These are phyloP conservation scores for Backusella tuberculispora DNA, from an alignment of 192 early-diverging fungal species.

Conservation along the genomic window DNA sequence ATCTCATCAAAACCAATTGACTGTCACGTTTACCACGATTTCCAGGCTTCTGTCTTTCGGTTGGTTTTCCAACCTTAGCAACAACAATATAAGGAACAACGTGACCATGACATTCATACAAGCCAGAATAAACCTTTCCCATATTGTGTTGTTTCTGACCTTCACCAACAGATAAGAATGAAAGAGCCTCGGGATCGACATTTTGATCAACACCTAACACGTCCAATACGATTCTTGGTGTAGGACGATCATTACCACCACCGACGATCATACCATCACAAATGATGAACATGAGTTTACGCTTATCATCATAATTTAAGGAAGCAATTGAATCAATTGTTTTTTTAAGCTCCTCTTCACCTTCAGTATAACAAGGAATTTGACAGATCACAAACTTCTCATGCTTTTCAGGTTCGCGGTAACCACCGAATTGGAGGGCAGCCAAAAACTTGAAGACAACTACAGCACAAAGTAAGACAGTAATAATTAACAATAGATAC, in stretches of 20 bases:
- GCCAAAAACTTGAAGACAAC: conserved; percentile 82
- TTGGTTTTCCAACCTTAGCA: conserved; percentile 87
- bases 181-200: conserved; percentile 73
- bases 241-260: conserved; percentile 92
- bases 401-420: conserved; percentile 78
- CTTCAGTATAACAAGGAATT: conserved; percentile 96
- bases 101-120: conserved; percentile 89
- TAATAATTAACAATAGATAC: conserved; percentile 82
- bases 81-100: conserved; percentile 93
- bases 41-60: conserved; percentile 81
- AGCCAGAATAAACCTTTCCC: conserved; percentile 94
- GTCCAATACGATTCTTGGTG: conserved; percentile 91
- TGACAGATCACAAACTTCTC: conserved; percentile 96
- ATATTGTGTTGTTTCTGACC: conserved; percentile 92
- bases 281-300: conserved; percentile 87
- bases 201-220: conserved; percentile 84
- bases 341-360: conserved; percentile 77
- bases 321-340: conserved; percentile 84
- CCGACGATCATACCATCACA: conserved; percentile 94
- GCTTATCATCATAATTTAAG: conserved; percentile 84
- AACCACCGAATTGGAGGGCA: conserved; percentile 70
- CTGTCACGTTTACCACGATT: conserved; percentile 99
- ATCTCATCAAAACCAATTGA: conserved; percentile 96
- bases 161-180: conserved; percentile 88
- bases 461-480: conserved; percentile 81